Percentiles rank a stretch among this genome's conserved stretches.
Conservation (phyloP, 192 early-diverging fungal species). For the Podila clonocystis region DNA sequence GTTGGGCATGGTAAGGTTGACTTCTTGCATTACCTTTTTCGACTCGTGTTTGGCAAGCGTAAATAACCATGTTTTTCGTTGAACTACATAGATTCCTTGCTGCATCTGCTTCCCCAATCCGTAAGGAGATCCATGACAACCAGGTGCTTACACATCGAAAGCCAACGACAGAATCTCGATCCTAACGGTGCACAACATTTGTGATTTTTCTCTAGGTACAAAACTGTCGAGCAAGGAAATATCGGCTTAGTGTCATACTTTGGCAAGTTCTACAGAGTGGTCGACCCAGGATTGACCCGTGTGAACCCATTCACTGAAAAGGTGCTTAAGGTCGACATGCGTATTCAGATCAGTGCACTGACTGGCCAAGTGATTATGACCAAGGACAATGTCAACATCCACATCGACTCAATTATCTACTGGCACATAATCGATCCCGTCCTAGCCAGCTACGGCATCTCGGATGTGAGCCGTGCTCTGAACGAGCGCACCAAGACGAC, state of each 20-base stretch:
- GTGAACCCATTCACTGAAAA: conserved; percentile 60
- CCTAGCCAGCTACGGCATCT: conserved; percentile 77
- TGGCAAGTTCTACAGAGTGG: conserved; percentile 62
- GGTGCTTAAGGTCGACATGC: conserved; percentile 57
- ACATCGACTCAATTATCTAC: conserved; percentile 88
- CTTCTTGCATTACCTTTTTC: neutral
- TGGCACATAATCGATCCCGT: conserved; percentile 87
- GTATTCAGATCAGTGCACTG: conserved; percentile 58
- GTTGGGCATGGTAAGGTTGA: conserved; percentile 32
- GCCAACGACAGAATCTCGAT: neutral
- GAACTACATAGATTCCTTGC: conserved; percentile 27
- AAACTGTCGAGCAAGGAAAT: conserved; percentile 72
- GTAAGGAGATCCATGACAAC: conserved; percentile 11
- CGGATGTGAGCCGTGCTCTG: conserved; percentile 78
- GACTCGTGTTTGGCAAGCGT: neutral
- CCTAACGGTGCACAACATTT: neutral
- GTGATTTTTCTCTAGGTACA: conserved; percentile 46
- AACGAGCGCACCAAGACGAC: conserved; percentile 94
- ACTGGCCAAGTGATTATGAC: conserved; percentile 81
- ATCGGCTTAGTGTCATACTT: conserved; percentile 76
- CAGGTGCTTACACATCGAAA: neutral
- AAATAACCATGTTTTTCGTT: neutral
- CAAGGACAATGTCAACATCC: conserved; percentile 68
- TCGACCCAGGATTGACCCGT: conserved; percentile 64
- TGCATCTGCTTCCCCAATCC: conserved; percentile 50